These are phyloP conservation scores for Xylaria grammica DNA, from an alignment of 495 filamentous ascomycete genomes.

Conservation along the genomic window DNA sequence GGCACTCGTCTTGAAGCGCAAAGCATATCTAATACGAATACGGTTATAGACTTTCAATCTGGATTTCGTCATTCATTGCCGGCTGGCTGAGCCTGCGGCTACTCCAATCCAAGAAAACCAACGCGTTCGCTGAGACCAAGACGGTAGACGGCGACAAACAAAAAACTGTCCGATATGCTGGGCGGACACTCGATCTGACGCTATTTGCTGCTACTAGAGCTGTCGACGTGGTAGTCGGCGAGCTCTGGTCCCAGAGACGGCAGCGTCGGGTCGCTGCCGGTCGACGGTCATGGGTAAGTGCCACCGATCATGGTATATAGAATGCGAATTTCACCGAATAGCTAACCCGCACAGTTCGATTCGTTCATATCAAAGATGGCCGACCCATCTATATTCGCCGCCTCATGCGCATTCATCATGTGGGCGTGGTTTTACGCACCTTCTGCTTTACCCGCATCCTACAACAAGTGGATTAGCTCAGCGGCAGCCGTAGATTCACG, in stretches of 20 bases:
- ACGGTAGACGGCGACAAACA: slow-evolving; percentile 31
- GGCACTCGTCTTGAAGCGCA: neutral
- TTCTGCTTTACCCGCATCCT: slow-evolving; percentile 69
- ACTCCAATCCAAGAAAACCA: slow-evolving; percentile 51
- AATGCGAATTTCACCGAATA: slow-evolving; percentile 3
- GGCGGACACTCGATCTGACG: slow-evolving; percentile 85
- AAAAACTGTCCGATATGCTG: slow-evolving; percentile 58
- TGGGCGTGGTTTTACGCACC: slow-evolving; percentile 87
- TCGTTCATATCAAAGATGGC: slow-evolving; percentile 56
- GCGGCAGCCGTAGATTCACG: slow-evolving; percentile 81
- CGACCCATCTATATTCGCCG: slow-evolving; percentile 76
- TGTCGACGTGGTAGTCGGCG: slow-evolving; percentile 70
- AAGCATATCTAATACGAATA: slow-evolving; percentile 3
- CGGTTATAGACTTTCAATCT: slow-evolving; percentile 46
- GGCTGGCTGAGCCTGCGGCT: slow-evolving; percentile 56
- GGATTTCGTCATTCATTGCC: slow-evolving; percentile 55
- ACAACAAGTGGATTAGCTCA: slow-evolving; percentile 84
- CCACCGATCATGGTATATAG: neutral
- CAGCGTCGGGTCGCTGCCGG: slow-evolving; percentile 40
- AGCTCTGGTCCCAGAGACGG: slow-evolving; percentile 64
- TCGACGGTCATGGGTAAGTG: slow-evolving; percentile 54
- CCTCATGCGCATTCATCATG: slow-evolving; percentile 83
- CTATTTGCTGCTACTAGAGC: slow-evolving; percentile 80
- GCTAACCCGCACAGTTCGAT: slow-evolving; percentile 46
- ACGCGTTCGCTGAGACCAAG: slow-evolving; percentile 44